Conservation (phyloP, 495 filamentous ascomycete genomes). For the Podospora anserina region DNA sequence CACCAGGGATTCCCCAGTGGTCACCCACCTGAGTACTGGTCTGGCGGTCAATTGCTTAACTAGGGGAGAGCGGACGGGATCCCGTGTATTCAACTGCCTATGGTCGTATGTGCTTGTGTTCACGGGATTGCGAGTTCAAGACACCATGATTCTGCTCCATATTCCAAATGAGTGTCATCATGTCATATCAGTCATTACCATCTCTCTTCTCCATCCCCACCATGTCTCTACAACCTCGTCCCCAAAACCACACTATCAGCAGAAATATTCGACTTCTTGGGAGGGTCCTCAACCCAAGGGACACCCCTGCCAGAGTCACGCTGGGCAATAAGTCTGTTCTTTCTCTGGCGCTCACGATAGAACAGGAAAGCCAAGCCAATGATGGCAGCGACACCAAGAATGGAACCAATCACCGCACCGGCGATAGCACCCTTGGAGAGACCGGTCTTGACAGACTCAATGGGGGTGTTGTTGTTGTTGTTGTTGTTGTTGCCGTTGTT, state of each 20-base stretch:
- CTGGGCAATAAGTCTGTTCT: constrained; percentile 19
- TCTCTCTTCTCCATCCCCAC: background rate
- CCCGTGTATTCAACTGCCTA: constrained; percentile 25
- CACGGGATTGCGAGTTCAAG: too few species aligned
- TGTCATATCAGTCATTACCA: background rate
- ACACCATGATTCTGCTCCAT: background rate
- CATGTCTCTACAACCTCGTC: background rate
- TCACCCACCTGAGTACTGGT: constrained; percentile 4
- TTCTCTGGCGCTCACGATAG: constrained; percentile 23
- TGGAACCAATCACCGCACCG: constrained; percentile 44
- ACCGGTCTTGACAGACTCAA: constrained; percentile 6
- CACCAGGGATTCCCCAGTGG: constrained; percentile 5
- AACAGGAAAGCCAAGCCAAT: constrained; percentile 19
- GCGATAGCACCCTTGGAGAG: constrained; percentile 45
- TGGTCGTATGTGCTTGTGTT: background rate
- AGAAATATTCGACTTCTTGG: constrained; percentile 2
- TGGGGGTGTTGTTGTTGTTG: background rate
- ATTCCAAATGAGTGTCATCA: background rate
- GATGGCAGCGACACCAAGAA: constrained; percentile 31
- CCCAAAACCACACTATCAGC: constrained; percentile 1
- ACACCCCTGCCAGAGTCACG: constrained; percentile 18
- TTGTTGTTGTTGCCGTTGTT: background rate
- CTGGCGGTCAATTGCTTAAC: constrained; percentile 26
- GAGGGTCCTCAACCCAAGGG: constrained; percentile 20
- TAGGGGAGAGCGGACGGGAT: constrained; percentile 54